Percentiles rank a stretch among this genome's conserved stretches.
phyloP scores from a whole-genome alignment of 106 monocot genomes.

The Dioscorea dumetorum region DNA sequence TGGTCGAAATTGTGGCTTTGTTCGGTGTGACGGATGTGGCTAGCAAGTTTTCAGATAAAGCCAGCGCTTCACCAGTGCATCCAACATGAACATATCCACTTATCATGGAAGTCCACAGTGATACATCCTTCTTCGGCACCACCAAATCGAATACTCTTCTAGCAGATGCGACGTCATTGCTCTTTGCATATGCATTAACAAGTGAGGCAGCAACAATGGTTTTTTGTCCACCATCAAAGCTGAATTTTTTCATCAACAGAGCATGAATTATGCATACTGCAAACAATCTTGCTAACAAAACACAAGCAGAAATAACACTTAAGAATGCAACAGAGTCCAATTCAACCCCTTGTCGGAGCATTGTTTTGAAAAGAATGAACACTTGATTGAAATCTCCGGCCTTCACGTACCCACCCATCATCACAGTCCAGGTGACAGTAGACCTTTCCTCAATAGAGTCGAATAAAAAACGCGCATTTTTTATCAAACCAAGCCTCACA shows the following conservation, averaged over 20 bases:
- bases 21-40: conserved; percentile 14
- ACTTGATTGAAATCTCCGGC: conserved; percentile 21
- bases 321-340: conserved; percentile 23
- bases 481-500: conserved; percentile 16
- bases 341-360: conserved; percentile 2
- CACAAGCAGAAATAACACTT: conserved; percentile 19
- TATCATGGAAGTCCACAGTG: conserved; percentile 52
- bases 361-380: conserved; percentile 26
- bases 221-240: conserved; percentile 7
- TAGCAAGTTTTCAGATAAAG: conserved; percentile 22
- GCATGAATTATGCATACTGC: conserved; percentile 15
- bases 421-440: conserved; percentile 26
- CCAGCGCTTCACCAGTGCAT: conserved; percentile 17
- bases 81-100: conserved; percentile 26
- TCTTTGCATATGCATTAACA: conserved; percentile 29
- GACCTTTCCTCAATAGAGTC: conserved; percentile 21
- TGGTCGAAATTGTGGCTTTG: conserved; percentile 20
- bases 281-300: background rate
- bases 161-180: conserved; percentile 25
- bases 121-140: conserved; percentile 23
- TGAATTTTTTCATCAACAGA: conserved; percentile 19
- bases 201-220: conserved; percentile 13
- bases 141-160: conserved; percentile 28
- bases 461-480: conserved; percentile 20
- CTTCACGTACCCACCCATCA: conserved; percentile 24